Evolutionary conservation across 345 rosid species (phyloP), one percentile per base, ranked within the genome.

Genomic region (Camelina hispida): DNA sequence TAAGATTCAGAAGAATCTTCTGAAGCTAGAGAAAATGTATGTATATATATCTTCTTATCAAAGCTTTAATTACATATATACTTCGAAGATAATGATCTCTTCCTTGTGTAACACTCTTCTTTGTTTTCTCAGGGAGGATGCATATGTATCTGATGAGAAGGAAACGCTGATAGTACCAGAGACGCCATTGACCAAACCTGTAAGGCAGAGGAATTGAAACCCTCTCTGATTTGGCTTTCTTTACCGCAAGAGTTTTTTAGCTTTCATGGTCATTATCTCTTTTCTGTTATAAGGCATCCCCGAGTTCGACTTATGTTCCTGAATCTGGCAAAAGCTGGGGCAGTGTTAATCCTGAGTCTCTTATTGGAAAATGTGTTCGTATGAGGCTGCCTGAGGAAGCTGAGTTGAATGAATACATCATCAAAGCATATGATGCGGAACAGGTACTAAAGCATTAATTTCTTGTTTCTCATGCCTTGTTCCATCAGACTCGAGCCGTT

Each of bases 391-490:
- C 66, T 55, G 48, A 0, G 8, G 42, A 20, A 15, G 28, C 6
- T 12, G 2, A 30, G 0, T 64, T 17, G 10, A 7, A 34, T 0
- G 65, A 64, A 7, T 69, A 32, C 42, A 6, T 44, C 50, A 62
- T 76, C 69, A 46, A 6, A 46, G 66, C 8, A 13, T 76, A 69
- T 35, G 58, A 69, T 47, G 15, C 59, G 1, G 2, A 69, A 62
- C 2, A 46, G 17, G 80, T 74, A 66, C 40, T 15, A 57, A 48
- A 47, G 9, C 25, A 11, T 9, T 25, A 25, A 3, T 25, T 58
- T 35, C 70, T 9, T 44, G 6, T 13, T n/a, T 72, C 46, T 52
- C 44, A 44, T 23, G 20, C 35, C 34, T 14, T 42, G 51, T 62
- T 43, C n/a, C 42, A 46, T 70, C 25, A 16, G 22, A 47, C 23